Evolutionary conservation across 177 flowering plant species (phyloP).

Genomic region (Viscum album): DNA sequence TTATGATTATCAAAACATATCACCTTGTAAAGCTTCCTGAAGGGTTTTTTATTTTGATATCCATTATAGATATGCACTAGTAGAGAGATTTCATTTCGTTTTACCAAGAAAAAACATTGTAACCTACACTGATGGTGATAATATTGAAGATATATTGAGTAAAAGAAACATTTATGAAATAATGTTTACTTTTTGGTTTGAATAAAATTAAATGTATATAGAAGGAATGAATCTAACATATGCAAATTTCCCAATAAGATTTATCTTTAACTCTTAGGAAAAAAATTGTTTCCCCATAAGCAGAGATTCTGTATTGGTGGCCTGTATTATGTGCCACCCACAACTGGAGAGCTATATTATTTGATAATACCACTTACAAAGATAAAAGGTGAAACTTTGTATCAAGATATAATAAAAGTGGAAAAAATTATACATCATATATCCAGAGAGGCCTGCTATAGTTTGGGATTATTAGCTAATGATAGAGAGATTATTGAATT

Average conservation of each 20-base stretch:
- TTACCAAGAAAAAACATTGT: background rate
- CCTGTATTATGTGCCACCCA: background rate
- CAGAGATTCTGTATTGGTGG: background rate
- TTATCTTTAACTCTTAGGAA: background rate
- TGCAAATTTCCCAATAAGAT: slow-evolving; percentile 5
- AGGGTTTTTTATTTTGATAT: slow-evolving; percentile 3
- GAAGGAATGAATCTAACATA: slow-evolving; percentile 2
- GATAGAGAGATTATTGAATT: no score
- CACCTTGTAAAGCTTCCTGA: slow-evolving; percentile 11
- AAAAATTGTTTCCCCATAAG: background rate
- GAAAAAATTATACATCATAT: background rate
- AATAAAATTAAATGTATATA: background rate
- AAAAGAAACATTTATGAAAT: background rate
- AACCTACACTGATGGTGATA: background rate
- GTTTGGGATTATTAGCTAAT: no score
- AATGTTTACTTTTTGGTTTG: slow-evolving; percentile 11
- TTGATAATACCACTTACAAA: background rate
- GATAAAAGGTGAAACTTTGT: background rate
- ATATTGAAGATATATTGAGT: background rate
- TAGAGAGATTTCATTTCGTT: slow-evolving; percentile 8
- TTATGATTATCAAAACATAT: slow-evolving; percentile 9
- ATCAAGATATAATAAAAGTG: background rate
- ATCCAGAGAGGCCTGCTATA: background rate
- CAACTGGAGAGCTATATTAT: background rate
- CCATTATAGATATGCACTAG: background rate